Percentiles rank a stretch among this genome's conserved stretches.
phyloP scores from a whole-genome alignment of 108 stramenopile genomes.

The Cyclotella kingstonii region DNA sequence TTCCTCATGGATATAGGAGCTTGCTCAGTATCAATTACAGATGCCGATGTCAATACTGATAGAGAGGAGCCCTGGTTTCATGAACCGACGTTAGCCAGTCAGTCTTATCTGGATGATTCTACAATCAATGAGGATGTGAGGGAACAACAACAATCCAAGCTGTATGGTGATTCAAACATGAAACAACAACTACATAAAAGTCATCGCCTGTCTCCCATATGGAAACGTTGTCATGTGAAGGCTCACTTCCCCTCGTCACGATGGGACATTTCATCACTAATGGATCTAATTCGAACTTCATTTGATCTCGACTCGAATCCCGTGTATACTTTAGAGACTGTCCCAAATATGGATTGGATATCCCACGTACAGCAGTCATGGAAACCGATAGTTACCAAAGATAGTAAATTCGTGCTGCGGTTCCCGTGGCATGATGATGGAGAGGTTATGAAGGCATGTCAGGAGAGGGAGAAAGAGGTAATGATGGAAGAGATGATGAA shows the following conservation, averaged over 20 bases:
- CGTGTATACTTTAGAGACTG: slow-evolving; percentile 42
- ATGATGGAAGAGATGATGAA: slow-evolving; percentile 27
- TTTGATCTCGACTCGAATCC: slow-evolving; percentile 28
- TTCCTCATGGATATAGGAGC: slow-evolving; percentile 86
- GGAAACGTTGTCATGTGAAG: slow-evolving; percentile 72
- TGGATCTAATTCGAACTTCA: slow-evolving; percentile 50
- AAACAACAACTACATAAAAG: slow-evolving; percentile 4
- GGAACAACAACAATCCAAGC: slow-evolving; percentile 13
- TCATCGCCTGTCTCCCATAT: slow-evolving; percentile 18
- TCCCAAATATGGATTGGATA: slow-evolving; percentile 80
- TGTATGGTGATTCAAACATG: too few species aligned
- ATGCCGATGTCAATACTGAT: slow-evolving; percentile 57
- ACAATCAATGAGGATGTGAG: not conserved
- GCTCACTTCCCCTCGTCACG: slow-evolving; percentile 70
- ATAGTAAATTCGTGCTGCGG: slow-evolving; percentile 54
- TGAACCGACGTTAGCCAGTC: slow-evolving; percentile 34
- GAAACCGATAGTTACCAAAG: slow-evolving; percentile 63
- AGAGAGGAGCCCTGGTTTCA: slow-evolving; percentile 58
- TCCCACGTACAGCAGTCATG: slow-evolving; percentile 73
- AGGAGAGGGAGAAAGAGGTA: slow-evolving; percentile 31
- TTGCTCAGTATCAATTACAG: slow-evolving; percentile 65
- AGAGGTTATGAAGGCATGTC: slow-evolving; percentile 45
- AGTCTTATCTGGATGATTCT: too few species aligned
- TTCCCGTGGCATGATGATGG: slow-evolving; percentile 77
- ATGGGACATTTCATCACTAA: slow-evolving; percentile 44